Evolutionary conservation across 306 rosid species (phyloP).

Genomic region (Neltuma alba): DNA sequence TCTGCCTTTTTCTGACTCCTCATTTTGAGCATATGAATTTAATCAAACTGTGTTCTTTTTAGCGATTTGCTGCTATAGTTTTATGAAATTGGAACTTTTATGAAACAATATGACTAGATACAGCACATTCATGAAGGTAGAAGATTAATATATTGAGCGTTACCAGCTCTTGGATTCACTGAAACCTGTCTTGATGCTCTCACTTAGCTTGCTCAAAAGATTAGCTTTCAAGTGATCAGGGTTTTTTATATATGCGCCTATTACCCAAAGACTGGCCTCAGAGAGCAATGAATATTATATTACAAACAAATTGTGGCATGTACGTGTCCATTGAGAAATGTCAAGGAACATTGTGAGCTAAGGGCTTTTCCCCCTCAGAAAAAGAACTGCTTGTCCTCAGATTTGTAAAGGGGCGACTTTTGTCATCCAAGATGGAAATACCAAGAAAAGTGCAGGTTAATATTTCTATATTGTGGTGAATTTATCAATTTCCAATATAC

Average conservation of each 20-base stretch:
- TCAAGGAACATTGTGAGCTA: neutral
- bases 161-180: slow-evolving; percentile 1
- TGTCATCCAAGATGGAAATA: slow-evolving; percentile 13
- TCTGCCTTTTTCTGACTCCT: slow-evolving; percentile 34
- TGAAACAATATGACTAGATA: neutral
- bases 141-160: neutral
- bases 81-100: neutral
- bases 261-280: neutral
- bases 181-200: neutral
- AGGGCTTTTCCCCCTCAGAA: neutral
- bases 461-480: slow-evolving; percentile 26
- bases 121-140: neutral
- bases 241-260: neutral
- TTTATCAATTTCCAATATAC: slow-evolving; percentile 33
- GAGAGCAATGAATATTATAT: neutral
- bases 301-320: neutral
- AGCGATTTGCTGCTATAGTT: neutral
- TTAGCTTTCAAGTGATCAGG: neutral
- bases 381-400: neutral
- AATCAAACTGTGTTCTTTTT: neutral
- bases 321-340: neutral
- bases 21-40: slow-evolving; percentile 10
- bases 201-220: neutral
- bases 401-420: neutral
- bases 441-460: neutral